Conservation (phyloP, 2,329 filamentous ascomycete genomes). For the Exophiala bonariae region DNA sequence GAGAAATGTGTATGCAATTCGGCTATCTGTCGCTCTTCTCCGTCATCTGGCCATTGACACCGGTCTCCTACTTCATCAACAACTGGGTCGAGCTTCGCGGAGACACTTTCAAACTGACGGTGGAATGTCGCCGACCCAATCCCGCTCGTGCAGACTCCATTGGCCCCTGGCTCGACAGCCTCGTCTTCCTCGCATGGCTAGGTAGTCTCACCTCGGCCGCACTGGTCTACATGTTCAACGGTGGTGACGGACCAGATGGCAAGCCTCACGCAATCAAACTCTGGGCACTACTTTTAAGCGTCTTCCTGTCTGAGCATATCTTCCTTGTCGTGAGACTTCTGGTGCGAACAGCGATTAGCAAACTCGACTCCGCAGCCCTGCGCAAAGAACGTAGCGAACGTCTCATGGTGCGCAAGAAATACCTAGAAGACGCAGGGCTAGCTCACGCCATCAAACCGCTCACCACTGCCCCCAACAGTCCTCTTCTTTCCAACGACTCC, state of each 20-base stretch:
- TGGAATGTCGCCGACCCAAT: constrained; percentile 83
- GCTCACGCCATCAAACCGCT: constrained; percentile 50
- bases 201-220: constrained; percentile 85
- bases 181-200: constrained; percentile 91
- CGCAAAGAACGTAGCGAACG: constrained; percentile 82
- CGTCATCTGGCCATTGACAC: constrained; percentile 91
- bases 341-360: constrained; percentile 71
- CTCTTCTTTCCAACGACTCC: constrained; percentile 61
- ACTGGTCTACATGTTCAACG: constrained; percentile 84
- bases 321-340: constrained; percentile 77
- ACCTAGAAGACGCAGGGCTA: constrained; percentile 66
- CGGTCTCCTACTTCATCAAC: constrained; percentile 85
- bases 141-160: constrained; percentile 92
- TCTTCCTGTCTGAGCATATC: constrained; percentile 84
- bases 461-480: constrained; percentile 63
- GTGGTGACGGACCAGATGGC: constrained; percentile 64
- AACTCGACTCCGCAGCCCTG: constrained; percentile 80
- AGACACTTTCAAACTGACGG: constrained; percentile 90
- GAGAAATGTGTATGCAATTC: constrained; percentile 90
- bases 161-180: constrained; percentile 82
- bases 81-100: constrained; percentile 95
- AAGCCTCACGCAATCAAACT: constrained; percentile 69
- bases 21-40: constrained; percentile 91
- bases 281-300: constrained; percentile 77
- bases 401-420: constrained; percentile 75